These are phyloP conservation scores for Ochetophila trinervis DNA, from an alignment of 306 rosid species.

Conservation along the genomic window DNA sequence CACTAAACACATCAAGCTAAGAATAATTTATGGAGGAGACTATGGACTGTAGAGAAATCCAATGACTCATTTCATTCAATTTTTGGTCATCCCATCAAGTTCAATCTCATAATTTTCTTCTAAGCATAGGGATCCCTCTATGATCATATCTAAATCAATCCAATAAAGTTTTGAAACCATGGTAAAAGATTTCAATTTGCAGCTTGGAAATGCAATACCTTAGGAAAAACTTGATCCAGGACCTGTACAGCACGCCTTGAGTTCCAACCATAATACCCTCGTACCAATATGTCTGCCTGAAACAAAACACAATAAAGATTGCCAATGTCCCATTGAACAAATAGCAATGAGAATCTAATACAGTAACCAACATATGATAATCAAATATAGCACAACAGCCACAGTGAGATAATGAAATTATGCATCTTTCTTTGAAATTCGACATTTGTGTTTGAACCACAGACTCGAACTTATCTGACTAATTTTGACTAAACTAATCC, in stretches of 20 bases:
- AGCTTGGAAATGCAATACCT: slow-evolving; percentile 41
- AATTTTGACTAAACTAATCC: no score
- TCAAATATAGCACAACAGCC: no score
- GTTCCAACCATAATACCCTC: slow-evolving; percentile 94
- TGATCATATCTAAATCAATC: no score
- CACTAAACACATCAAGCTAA: not conserved
- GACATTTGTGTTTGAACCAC: no score
- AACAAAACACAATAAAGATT: slow-evolving; percentile 21
- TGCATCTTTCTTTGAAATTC: no score
- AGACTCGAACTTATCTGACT: no score
- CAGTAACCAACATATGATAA: not conserved
- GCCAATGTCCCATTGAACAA: not conserved
- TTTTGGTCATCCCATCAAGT: no score
- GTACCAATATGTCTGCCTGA: slow-evolving; percentile 76
- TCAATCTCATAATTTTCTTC: not conserved
- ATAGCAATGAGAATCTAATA: not conserved
- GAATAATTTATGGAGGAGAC: no score
- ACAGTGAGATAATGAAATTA: no score
- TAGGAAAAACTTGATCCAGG: slow-evolving; percentile 72
- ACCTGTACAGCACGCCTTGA: slow-evolving; percentile 81
- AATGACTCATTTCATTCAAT: no score
- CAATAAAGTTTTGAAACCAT: not conserved
- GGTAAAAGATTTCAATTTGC: not conserved
- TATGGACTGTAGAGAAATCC: no score
- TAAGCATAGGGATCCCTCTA: not conserved